Evolutionary conservation across 371 early-diverging fungal genomes (phyloP).

Genomic region (Funneliformis caledonium): DNA sequence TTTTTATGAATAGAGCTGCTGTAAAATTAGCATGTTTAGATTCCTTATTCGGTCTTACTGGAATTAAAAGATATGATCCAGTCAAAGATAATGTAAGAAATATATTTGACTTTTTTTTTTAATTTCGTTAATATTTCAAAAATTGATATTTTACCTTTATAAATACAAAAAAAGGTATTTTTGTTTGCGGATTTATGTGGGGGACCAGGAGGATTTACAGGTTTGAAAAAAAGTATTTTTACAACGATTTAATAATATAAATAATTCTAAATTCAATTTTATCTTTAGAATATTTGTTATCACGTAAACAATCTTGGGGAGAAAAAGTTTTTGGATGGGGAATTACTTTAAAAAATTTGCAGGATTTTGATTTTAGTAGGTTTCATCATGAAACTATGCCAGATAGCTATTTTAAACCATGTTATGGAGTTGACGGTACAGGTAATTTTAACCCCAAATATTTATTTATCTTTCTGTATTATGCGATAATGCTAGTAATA

Average conservation of each 20-base stretch:
- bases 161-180: constrained; percentile 42
- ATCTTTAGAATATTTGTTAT: constrained; percentile 70
- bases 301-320: constrained; percentile 62
- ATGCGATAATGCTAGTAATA: too few species aligned
- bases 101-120: too few species aligned
- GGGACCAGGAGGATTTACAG: constrained; percentile 83
- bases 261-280: background rate
- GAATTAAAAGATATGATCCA: constrained; percentile 43
- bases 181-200: constrained; percentile 76
- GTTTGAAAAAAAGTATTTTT: constrained; percentile 38
- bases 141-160: too few species aligned
- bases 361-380: constrained; percentile 66
- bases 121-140: too few species aligned
- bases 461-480: too few species aligned
- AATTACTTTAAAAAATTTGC: constrained; percentile 65
- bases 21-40: constrained; percentile 80
- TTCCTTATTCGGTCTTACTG: constrained; percentile 55
- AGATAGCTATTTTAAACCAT: constrained; percentile 50
- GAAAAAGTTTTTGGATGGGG: constrained; percentile 68
- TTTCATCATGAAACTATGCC: constrained; percentile 52
- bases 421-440: constrained; percentile 68
- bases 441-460: constrained; percentile 43
- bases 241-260: background rate
- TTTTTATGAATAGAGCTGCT: constrained; percentile 79
- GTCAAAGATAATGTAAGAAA: constrained; percentile 4